Evolutionary conservation across 2,329 filamentous ascomycete genomes (phyloP).

Genomic region (Aureobasidium vineae): DNA sequence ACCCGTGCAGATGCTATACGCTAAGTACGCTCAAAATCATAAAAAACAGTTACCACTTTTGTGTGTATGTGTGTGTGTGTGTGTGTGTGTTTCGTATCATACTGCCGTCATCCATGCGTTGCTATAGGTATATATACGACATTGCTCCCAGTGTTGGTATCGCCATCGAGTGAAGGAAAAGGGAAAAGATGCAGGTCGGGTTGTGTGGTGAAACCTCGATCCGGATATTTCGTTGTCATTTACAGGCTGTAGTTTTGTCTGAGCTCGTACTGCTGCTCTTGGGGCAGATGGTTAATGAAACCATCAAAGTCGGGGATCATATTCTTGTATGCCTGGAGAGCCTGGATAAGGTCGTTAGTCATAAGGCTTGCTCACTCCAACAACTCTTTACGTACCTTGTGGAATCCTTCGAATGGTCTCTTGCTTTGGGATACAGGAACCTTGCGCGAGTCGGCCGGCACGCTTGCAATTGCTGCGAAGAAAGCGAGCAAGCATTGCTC

Average conservation of each 20-base stretch:
- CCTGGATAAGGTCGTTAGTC: conserved; percentile 30
- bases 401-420: conserved; percentile 67
- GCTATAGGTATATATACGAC: conserved; percentile 10
- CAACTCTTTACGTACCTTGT: conserved; percentile 63
- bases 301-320: conserved; percentile 55
- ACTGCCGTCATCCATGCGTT: conserved; percentile 16
- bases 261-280: conserved; percentile 46
- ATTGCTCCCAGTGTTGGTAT: conserved; percentile 5
- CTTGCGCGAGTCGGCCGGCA: conserved; percentile 45
- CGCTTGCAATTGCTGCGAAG: conserved; percentile 79
- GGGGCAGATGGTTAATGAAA: conserved; percentile 50
- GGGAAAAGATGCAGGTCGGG: conserved; percentile 16
- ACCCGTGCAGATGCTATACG: conserved; percentile 41
- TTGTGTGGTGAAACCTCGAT: neutral
- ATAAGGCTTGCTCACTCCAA: neutral
- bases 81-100: conserved; percentile 11
- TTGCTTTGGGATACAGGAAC: conserved; percentile 60
- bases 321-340: conserved; percentile 54
- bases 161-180: conserved; percentile 2
- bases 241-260: conserved; percentile 45
- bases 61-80: conserved; percentile 23
- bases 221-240: conserved; percentile 30
- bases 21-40: conserved; percentile 34
- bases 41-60: conserved; percentile 27
- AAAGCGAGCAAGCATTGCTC: conserved; percentile 79